These are phyloP conservation scores for Rhodotorula sp. DNA, from an alignment of 1,284 basidiomycete species.

Conservation along the genomic window DNA sequence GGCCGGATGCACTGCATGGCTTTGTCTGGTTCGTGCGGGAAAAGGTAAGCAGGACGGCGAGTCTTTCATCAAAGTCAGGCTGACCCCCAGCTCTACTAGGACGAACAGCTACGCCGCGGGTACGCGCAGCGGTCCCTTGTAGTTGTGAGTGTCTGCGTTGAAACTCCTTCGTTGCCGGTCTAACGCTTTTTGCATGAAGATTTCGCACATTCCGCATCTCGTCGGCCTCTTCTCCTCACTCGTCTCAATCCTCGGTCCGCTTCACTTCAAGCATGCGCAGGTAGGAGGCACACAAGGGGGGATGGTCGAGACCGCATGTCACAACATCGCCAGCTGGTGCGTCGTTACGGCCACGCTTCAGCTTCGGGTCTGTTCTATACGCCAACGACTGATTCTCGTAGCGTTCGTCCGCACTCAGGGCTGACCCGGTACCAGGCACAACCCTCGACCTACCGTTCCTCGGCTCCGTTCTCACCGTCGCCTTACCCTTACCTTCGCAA, in stretches of 20 bases:
- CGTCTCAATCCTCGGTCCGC: constrained; percentile 67
- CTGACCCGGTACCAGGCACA: constrained; percentile 61
- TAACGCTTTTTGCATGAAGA: not conserved
- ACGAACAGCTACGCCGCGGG: constrained; percentile 69
- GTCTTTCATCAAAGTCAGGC: too few species aligned
- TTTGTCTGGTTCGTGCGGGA: constrained; percentile 57
- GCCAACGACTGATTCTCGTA: too few species aligned
- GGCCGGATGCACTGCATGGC: constrained; percentile 71
- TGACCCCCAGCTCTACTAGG: constrained; percentile 62
- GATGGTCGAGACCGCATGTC: constrained; percentile 79
- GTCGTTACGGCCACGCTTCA: constrained; percentile 44
- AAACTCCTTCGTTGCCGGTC: constrained; percentile 53
- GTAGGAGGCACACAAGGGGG: constrained; percentile 55
- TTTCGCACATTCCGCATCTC: constrained; percentile 75
- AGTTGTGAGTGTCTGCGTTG: constrained; percentile 1
- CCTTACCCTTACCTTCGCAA: constrained; percentile 66
- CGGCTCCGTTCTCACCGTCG: constrained; percentile 67
- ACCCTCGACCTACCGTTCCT: constrained; percentile 74
- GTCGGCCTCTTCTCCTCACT: constrained; percentile 70
- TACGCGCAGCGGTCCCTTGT: constrained; percentile 63
- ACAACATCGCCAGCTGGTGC: constrained; percentile 81
- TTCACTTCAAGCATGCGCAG: constrained; percentile 62
- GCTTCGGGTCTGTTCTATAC: too few species aligned
- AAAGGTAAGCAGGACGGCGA: constrained; percentile 8
- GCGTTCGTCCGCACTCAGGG: constrained; percentile 53